phyloP scores from a whole-genome alignment of 108 stramenopile species.

The Cyclotella baltica region DNA sequence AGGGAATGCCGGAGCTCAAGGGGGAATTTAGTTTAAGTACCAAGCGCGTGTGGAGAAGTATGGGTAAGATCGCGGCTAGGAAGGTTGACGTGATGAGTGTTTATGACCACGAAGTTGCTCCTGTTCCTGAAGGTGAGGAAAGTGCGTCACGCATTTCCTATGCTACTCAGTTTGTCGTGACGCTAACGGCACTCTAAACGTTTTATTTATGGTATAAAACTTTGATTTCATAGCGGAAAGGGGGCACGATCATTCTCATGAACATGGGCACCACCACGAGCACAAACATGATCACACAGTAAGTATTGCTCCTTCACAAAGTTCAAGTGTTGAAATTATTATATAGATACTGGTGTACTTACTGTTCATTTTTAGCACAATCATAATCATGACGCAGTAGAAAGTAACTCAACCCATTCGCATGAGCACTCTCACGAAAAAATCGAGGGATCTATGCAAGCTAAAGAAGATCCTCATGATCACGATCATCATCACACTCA shows the following conservation, averaged over 20 bases:
- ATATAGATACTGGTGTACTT: no score
- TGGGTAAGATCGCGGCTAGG: conserved; percentile 75
- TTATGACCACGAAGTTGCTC: conserved; percentile 69
- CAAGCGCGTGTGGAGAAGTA: conserved; percentile 64
- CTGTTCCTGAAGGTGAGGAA: conserved; percentile 59
- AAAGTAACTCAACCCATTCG: not conserved
- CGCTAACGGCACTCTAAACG: no score
- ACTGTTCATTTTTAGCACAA: not conserved
- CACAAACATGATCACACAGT: conserved; percentile 29
- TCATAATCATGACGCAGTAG: not conserved
- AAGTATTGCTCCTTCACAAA: not conserved
- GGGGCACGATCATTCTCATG: not conserved
- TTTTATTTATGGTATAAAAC: no score
- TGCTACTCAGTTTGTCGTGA: no score
- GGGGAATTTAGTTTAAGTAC: conserved; percentile 65
- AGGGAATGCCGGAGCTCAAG: conserved; percentile 70
- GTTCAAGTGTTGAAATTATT: no score
- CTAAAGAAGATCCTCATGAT: conserved; percentile 5
- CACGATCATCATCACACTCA: conserved; percentile 27
- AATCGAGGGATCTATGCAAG: not conserved
- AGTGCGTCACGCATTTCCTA: no score
- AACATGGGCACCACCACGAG: conserved; percentile 12
- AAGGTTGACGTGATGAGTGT: conserved; percentile 68
- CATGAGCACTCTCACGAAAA: conserved; percentile 24
- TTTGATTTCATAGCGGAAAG: not conserved